Base-by-base conservation (phyloP, 2,329 filamentous ascomycete species). In the Aspergillus calidoustus region DNA sequence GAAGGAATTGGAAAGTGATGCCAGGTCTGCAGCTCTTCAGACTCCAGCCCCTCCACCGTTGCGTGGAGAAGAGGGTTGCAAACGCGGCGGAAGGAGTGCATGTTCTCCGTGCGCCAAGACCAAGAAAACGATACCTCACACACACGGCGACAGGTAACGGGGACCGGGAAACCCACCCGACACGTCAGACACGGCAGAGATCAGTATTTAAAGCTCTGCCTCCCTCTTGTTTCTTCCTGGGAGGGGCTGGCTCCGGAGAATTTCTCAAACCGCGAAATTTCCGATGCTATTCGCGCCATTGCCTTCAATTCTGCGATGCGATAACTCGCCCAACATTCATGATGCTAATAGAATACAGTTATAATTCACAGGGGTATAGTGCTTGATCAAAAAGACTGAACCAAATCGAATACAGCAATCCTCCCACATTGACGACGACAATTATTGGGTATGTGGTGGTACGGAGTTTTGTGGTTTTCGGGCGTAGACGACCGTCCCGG, bases 401-500 rank as follows among this genome's bases (percentile, higher is more conserved):
- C 17, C 44, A 47, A 22, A 9, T 25, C n/a, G 15, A 30, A 31
- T 15, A 17, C 9, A 28, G n/a, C 11, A 23, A 30, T 28, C 49
- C 22, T 51, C 25, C 8, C 49, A 51, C 23, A 11, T 47, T 28
- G 5, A 23, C 6, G 22, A 28, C 25, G 22, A 9, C 34, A 17
- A 41, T 48, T 31, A 56, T 13, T 19, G 17, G 22, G 5, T 15
- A 22, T 28, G 25, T n/a, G 15, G 34, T 30, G 46, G 7, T 7
- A 15, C 19, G 8, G 38, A 3, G 30, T 28, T 56, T 9, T 43
- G 28, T 2, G 67, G 66, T 60, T 69, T 69, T n/a, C 64, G 67
- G 19, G 62, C 67, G 31, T 66, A 65, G 2, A 65, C 66, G 17
- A 69, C 61, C 1, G 67, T 65, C 19, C 59, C 66, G 2, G 67